These are phyloP conservation scores for Sclerotinia subarctica DNA, from an alignment of 2,329 filamentous ascomycete genomes.

Conservation along the genomic window DNA sequence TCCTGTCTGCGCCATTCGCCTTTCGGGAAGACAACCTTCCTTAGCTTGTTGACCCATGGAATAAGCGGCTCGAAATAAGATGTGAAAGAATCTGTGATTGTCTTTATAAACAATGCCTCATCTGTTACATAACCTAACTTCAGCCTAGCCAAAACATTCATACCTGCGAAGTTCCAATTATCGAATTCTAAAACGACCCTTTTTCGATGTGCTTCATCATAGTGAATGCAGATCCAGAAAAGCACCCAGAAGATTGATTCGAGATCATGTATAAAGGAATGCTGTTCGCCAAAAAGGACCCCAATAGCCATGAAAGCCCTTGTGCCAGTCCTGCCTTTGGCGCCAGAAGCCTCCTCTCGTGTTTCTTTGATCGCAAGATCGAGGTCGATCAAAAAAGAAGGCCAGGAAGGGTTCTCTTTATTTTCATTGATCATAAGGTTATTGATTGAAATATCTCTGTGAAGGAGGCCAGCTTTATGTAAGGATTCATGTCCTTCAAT, in stretches of 20 bases:
- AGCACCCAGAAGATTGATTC: conserved; percentile 38
- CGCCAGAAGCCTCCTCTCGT: conserved; percentile 25
- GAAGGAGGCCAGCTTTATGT: no score
- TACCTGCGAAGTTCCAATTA: neutral
- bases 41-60: no score
- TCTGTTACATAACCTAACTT: no score
- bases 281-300: conserved; percentile 35
- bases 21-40: no score
- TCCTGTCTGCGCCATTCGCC: no score
- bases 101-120: rapidly evolving
- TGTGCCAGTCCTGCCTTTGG: conserved; percentile 35
- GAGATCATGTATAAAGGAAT: conserved; percentile 40
- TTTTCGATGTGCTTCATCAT: neutral
- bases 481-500: no score
- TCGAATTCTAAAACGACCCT: neutral
- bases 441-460: no score
- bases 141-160: no score
- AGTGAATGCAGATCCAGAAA: conserved; percentile 21
- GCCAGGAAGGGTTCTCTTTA: conserved; percentile 20
- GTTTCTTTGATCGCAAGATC: conserved; percentile 38
- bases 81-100: no score
- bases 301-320: conserved; percentile 42
- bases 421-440: no score
- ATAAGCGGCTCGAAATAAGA: no score
- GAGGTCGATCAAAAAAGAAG: conserved; percentile 41